These are phyloP conservation scores for Ceratobasidium sp. DNA, from an alignment of 1,284 basidiomycete genomes.

Conservation along the genomic window DNA sequence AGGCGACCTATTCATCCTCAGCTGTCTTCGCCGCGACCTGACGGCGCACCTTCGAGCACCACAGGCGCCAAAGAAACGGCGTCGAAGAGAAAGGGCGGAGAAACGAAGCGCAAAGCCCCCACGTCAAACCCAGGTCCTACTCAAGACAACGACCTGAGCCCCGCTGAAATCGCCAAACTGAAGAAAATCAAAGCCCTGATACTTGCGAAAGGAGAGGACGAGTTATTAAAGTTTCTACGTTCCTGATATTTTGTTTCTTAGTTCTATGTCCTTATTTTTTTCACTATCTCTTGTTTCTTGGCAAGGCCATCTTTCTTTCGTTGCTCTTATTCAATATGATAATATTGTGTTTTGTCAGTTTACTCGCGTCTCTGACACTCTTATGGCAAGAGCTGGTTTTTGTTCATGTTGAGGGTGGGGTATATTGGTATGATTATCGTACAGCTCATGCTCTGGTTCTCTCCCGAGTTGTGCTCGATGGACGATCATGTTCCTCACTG, in stretches of 20 bases:
- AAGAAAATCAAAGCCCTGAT: slow-evolving; percentile 42
- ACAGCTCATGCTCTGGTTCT: slow-evolving; percentile 9
- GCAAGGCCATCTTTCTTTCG: not conserved
- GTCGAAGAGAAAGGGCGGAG: not conserved
- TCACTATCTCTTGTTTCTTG: not conserved
- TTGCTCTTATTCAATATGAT: slow-evolving; percentile 24
- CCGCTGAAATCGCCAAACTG: slow-evolving; percentile 44
- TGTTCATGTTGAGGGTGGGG: slow-evolving; percentile 27
- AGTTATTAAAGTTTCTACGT: slow-evolving; percentile 43
- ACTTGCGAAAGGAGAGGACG: slow-evolving; percentile 44
- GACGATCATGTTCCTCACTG: slow-evolving; percentile 3
- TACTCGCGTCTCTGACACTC: not conserved
- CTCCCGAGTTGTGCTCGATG: slow-evolving; percentile 4
- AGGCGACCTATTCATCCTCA: not conserved
- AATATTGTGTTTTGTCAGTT: not conserved
- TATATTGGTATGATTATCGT: slow-evolving; percentile 39
- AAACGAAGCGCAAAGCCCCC: not conserved
- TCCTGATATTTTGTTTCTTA: slow-evolving; percentile 40
- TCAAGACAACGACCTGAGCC: slow-evolving; percentile 13
- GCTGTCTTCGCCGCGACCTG: slow-evolving; percentile 7
- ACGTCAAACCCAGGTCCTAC: not conserved
- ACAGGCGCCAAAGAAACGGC: not conserved
- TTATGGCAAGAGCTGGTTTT: too few relatives aligned
- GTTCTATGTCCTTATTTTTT: slow-evolving; percentile 14
- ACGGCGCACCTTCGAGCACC: slow-evolving; percentile 4